phyloP scores from a whole-genome alignment of 345 rosid genomes.

The Brassica nigra region DNA sequence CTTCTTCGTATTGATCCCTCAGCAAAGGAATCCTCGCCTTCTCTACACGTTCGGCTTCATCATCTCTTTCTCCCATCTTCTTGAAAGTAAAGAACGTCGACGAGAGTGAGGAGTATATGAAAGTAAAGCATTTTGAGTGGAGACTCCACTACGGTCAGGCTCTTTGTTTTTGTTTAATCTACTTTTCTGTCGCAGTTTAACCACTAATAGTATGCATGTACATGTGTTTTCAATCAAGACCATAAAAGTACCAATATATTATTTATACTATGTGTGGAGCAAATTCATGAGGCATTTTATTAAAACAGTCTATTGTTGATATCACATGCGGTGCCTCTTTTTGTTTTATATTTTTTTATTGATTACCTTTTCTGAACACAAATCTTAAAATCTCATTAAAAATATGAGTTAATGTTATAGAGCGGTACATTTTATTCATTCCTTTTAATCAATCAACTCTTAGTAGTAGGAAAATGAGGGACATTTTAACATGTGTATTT shows the following conservation, averaged over 20 bases:
- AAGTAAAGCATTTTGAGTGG: background rate
- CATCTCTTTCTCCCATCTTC: conserved; percentile 8
- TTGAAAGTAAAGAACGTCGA: background rate
- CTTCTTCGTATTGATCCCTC: background rate
- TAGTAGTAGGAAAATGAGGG: background rate
- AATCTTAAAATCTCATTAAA: too few species aligned
- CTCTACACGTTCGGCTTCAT: background rate
- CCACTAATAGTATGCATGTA: background rate
- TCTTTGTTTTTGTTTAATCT: background rate
- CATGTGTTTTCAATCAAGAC: background rate
- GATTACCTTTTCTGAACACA: too few species aligned
- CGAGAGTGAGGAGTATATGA: background rate
- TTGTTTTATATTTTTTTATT: too few species aligned
- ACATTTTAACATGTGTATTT: too few species aligned
- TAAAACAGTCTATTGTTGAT: too few species aligned
- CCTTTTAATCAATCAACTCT: background rate
- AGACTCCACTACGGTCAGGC: background rate
- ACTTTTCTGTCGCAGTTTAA: background rate
- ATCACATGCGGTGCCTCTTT: too few species aligned
- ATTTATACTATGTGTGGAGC: background rate
- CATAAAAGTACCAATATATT: background rate
- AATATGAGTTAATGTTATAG: background rate
- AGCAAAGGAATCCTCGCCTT: conserved; percentile 2
- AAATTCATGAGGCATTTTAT: background rate
- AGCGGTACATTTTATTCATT: background rate